Evolutionary conservation across 192 early-diverging fungal species (phyloP).

Genomic region (Coemansia sp.): DNA sequence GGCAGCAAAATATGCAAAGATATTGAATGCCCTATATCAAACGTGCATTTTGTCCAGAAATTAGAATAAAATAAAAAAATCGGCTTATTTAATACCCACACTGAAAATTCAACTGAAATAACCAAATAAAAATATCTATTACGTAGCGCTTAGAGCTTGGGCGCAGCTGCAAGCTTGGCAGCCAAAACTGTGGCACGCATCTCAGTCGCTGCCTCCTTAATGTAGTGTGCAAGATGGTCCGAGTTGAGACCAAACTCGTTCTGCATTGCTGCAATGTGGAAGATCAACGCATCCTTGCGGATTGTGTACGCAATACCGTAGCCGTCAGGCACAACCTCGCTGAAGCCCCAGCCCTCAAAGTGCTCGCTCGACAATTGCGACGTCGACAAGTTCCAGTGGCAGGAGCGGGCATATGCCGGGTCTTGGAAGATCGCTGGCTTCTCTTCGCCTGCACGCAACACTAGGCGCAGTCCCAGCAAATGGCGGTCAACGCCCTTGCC

Average conservation of each 20-base stretch:
- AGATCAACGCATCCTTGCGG: slow-evolving; percentile 76
- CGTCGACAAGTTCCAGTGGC: slow-evolving; percentile 93
- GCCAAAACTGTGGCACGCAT: slow-evolving; percentile 67
- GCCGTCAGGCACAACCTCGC: slow-evolving; percentile 82
- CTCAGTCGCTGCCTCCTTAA: slow-evolving; percentile 84
- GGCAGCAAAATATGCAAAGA: no score
- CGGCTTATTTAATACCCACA: no score
- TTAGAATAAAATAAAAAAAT: no score
- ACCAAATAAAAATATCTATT: no score
- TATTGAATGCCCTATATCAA: no score
- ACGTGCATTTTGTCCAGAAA: no score
- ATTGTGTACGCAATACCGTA: slow-evolving; percentile 96
- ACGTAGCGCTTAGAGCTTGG: no score
- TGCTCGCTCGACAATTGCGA: slow-evolving; percentile 90
- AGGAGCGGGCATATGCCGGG: slow-evolving; percentile 76
- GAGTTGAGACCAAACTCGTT: slow-evolving; percentile 56
- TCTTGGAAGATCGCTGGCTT: slow-evolving; percentile 87
- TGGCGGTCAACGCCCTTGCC: slow-evolving; percentile 93
- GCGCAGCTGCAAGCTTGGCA: slow-evolving; percentile 22
- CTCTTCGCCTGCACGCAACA: slow-evolving; percentile 68
- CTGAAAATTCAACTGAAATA: no score
- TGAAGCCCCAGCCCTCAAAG: slow-evolving; percentile 94
- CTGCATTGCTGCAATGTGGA: slow-evolving; percentile 81
- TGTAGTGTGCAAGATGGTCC: slow-evolving; percentile 66
- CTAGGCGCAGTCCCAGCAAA: slow-evolving; percentile 81